Percentiles rank a stretch among this genome's conserved stretches.
These are phyloP conservation scores for Coniosporium apollinis DNA, from an alignment of 495 filamentous ascomycete species.

Conservation along the genomic window DNA sequence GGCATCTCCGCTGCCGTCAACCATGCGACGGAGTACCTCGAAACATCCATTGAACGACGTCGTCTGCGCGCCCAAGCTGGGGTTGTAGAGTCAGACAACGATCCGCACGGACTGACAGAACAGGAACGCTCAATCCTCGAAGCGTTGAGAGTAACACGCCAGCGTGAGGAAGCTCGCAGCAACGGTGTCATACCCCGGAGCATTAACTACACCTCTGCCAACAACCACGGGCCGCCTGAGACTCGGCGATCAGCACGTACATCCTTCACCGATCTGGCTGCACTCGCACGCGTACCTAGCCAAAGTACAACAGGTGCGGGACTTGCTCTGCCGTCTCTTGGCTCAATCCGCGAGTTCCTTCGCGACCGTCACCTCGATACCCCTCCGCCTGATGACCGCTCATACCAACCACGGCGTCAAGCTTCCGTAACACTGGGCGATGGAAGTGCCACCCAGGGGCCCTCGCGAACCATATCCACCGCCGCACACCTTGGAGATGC, in stretches of 20 bases:
- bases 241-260: too few relatives aligned
- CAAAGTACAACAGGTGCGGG: too few relatives aligned
- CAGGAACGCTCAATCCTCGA: constrained; percentile 43
- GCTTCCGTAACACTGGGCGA: constrained; percentile 8
- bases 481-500: too few relatives aligned
- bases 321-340: background rate
- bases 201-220: constrained; percentile 27
- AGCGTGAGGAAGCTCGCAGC: constrained; percentile 19
- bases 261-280: too few relatives aligned
- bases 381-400: background rate
- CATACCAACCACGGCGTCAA: constrained; percentile 16
- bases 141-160: constrained; percentile 29
- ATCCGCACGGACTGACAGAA: constrained; percentile 35
- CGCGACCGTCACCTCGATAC: constrained; percentile 1
- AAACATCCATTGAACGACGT: constrained; percentile 18
- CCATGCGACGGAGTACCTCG: constrained; percentile 26
- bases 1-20: constrained; percentile 18
- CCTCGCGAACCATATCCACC: background rate
- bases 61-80: constrained; percentile 13
- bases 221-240: too few relatives aligned
- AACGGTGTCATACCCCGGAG: constrained; percentile 16
- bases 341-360: constrained; percentile 1
- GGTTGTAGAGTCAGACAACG: constrained; percentile 16
- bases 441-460: too few relatives aligned
- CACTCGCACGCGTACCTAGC: too few relatives aligned